Base-by-base conservation (phyloP, 169 alveolate species). In the Theileria luwenshuni region DNA sequence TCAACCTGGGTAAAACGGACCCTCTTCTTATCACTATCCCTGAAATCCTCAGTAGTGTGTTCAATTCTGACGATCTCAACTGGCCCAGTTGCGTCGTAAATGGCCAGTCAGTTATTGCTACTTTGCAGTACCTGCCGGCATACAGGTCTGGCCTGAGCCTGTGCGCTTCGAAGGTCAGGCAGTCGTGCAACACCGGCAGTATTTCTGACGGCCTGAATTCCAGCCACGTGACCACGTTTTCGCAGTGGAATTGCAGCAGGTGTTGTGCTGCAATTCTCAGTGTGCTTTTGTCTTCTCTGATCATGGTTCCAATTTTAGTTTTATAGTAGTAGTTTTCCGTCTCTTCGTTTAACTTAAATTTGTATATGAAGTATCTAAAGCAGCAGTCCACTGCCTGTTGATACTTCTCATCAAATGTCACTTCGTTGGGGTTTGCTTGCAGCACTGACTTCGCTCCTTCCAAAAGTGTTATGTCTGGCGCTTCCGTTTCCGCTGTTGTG, bases 71-170 rank as follows among this genome's bases (percentile, higher is more conserved):
- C 51, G 96, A 93, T 72, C 99, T 86, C 47, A 97, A 86, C 63
- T 96, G 95, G 74, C 99, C 83, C 30, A 97, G 85, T 33, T 92
- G 94, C 52, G 95, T 96, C n/a, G 94, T 86, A 67, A 94, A 90
- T 0, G 98, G 98, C 77, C 97, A 83, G 49, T 95, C 97, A 32
- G 87, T 86, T 38, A 97, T 67, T 21, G 91, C 92, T 27, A 90
- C 96, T 70, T 84, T 92, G 75, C 94, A 92, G 33, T 90, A 84
- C 33, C 93, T 76, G 32, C 94, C 94, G 42, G 73, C 70, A 62
- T 90, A 92, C 45, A 84, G 80, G 60, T 87, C 85, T 56, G 76
- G 88, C 59, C 90, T 74, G 77, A 77, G 73, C 56, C 90, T 79
- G 74, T 86, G 88, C 13, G 92, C 94, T 59, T 88, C 95, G 30